Percentiles rank a stretch among this genome's conserved stretches.
These are phyloP conservation scores for Paramecium sonneborni DNA, from an alignment of 73 alveolate species.

Conservation along the genomic window DNA sequence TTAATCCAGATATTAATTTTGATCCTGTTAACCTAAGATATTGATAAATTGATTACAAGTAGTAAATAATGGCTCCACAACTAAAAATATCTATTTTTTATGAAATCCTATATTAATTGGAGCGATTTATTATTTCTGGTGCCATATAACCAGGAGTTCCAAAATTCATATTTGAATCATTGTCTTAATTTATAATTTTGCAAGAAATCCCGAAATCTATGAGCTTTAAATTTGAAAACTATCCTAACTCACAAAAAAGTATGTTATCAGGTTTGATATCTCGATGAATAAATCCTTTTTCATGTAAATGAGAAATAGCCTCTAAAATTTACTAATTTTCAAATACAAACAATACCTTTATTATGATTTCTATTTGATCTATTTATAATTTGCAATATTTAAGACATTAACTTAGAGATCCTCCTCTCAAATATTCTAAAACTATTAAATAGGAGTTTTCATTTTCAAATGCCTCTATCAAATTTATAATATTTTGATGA, in stretches of 20 bases:
- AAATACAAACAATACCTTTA: background rate
- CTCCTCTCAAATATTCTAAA: background rate
- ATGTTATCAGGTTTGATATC: constrained; percentile 94
- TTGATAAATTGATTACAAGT: background rate
- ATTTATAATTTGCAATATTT: background rate
- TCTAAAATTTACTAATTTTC: constrained; percentile 71
- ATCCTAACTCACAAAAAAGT: constrained; percentile 72
- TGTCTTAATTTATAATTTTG: background rate
- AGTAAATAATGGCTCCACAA: background rate
- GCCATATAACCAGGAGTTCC: constrained; percentile 86
- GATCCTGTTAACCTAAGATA: background rate
- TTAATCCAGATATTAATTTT: background rate
- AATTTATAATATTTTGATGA: background rate
- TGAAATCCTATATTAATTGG: background rate
- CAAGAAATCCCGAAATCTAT: constrained; percentile 88
- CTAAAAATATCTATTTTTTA: background rate
- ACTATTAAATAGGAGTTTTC: background rate
- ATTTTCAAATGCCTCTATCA: background rate
- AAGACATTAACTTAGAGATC: background rate
- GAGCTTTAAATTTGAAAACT: constrained; percentile 74
- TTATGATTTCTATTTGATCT: background rate
- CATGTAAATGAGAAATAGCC: constrained; percentile 82
- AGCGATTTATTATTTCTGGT: constrained; percentile 70
- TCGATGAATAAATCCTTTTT: constrained; percentile 83
- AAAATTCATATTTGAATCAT: constrained; percentile 10